phyloP scores from a whole-genome alignment of 176 grass and related monocot species.

The Carex myosuroides region DNA sequence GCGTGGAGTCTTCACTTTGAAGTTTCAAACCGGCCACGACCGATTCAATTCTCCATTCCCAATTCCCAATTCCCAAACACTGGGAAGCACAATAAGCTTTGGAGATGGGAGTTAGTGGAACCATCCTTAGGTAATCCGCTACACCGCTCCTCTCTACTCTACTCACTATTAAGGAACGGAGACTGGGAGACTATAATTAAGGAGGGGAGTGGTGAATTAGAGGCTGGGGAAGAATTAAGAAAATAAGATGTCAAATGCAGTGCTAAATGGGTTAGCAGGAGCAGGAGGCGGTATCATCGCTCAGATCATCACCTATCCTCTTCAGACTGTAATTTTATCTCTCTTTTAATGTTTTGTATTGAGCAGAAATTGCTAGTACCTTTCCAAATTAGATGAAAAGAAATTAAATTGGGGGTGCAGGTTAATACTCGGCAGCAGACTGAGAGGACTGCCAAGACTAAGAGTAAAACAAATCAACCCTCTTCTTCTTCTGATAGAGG shows the following conservation, averaged over 20 bases:
- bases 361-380: not conserved
- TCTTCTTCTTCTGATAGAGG: not conserved
- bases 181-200: not conserved
- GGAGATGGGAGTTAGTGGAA: not conserved
- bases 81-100: not conserved
- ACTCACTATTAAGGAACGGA: not conserved
- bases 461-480: not conserved
- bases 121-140: not conserved
- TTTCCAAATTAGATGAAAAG: not conserved
- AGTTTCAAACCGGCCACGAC: not conserved
- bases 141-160: not conserved
- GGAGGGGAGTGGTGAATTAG: slow-evolving; percentile 9
- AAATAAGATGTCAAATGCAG: slow-evolving; percentile 74
- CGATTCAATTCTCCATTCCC: not conserved
- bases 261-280: slow-evolving; percentile 66
- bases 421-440: slow-evolving; percentile 97
- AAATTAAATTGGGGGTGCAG: slow-evolving; percentile 21
- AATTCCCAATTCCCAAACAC: not conserved
- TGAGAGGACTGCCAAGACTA: slow-evolving; percentile 73
- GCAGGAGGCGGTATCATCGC: slow-evolving; percentile 81
- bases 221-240: not conserved
- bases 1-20: not conserved
- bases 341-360: not conserved
- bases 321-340: slow-evolving; percentile 51
- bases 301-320: slow-evolving; percentile 94